These are phyloP conservation scores for Halophytophthora batemanensis DNA, from an alignment of 352 stramenopile species.

Conservation along the genomic window DNA sequence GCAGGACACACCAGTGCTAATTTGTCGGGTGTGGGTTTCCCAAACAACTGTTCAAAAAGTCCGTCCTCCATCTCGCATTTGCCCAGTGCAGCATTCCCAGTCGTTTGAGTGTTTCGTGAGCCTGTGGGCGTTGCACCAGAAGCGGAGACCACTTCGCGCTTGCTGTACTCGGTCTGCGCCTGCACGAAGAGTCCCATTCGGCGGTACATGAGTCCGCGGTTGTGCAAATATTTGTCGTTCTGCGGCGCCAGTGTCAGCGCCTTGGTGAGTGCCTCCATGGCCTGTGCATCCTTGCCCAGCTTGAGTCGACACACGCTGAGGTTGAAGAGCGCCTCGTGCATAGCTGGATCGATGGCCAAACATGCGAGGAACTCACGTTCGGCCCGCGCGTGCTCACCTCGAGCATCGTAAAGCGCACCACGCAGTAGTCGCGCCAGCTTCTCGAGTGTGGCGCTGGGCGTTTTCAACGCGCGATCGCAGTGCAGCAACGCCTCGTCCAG, in stretches of 20 bases:
- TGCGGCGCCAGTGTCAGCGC: conserved; percentile 36
- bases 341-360: conserved; percentile 37
- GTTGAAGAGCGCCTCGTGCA: conserved; percentile 71
- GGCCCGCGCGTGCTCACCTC: conserved; percentile 36
- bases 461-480: conserved; percentile 48
- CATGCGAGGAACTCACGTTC: conserved; percentile 46
- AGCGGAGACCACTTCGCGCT: conserved; percentile 26
- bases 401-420: conserved; percentile 53
- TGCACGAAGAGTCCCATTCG: conserved; percentile 43
- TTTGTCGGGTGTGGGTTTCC: conserved; percentile 60
- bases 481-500: conserved; percentile 54
- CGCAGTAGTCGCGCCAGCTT: conserved; percentile 59
- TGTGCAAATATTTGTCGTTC: conserved; percentile 50
- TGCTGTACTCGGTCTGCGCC: conserved; percentile 52
- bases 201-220: conserved; percentile 53
- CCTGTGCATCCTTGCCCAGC: conserved; percentile 37
- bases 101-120: conserved; percentile 2
- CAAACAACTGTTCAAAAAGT: conserved; percentile 65
- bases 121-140: background rate
- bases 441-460: conserved; percentile 50
- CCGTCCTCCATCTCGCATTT: conserved; percentile 54
- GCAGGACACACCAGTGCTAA: conserved; percentile 52
- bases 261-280: conserved; percentile 34
- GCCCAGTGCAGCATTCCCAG: conserved; percentile 6
- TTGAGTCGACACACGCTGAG: conserved; percentile 51